Evolutionary conservation across 495 filamentous ascomycete species (phyloP).

Genomic region (Aspergillus sclerotioniger): DNA sequence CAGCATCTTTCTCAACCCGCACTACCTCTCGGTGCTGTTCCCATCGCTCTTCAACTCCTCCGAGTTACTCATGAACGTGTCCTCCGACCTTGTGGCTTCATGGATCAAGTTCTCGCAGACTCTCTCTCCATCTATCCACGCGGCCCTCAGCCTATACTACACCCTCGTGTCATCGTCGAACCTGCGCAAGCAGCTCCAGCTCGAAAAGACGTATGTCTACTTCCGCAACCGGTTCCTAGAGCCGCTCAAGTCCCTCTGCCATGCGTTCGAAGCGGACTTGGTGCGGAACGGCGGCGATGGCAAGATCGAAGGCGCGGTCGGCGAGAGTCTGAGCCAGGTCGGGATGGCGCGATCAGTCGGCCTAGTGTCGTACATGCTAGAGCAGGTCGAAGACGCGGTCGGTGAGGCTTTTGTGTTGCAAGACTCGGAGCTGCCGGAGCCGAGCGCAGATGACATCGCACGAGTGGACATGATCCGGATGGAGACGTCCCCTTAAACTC

Average conservation of each 20-base stretch:
- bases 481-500: conserved; percentile 16
- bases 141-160: conserved; percentile 47
- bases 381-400: conserved; percentile 39
- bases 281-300: conserved; percentile 39
- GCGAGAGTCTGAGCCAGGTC: conserved; percentile 37
- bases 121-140: conserved; percentile 36
- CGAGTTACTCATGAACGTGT: conserved; percentile 20
- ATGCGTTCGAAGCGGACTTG: conserved; percentile 36
- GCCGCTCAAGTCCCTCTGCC: conserved; percentile 34
- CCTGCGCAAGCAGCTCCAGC: conserved; percentile 32
- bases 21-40: conserved; percentile 54
- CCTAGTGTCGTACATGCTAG: conserved; percentile 34
- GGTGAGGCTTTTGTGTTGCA: conserved; percentile 33
- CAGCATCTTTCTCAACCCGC: conserved; percentile 33
- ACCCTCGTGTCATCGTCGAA: conserved; percentile 37
- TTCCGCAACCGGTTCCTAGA: conserved; percentile 40
- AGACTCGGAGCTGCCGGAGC: conserved; percentile 32
- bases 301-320: conserved; percentile 37
- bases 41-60: conserved; percentile 33
- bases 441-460: conserved; percentile 32
- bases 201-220: conserved; percentile 37
- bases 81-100: conserved; percentile 32
- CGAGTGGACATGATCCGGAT: conserved; percentile 30
- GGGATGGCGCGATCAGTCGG: conserved; percentile 41
- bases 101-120: conserved; percentile 41